These are phyloP conservation scores for Amanita phalloides DNA, from an alignment of 768 basidiomycete genomes.

Conservation along the genomic window DNA sequence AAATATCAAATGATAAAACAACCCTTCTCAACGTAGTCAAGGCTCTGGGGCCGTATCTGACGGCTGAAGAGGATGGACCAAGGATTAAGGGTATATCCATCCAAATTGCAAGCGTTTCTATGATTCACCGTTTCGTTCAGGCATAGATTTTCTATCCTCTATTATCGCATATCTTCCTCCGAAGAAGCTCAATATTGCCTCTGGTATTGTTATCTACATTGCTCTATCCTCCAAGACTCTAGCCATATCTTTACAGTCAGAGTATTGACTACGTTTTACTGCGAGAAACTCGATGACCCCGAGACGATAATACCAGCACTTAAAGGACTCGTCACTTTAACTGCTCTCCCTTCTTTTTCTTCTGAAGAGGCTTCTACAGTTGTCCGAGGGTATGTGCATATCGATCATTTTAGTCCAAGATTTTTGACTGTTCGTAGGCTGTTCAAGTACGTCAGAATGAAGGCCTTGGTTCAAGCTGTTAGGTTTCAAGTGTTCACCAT, in stretches of 20 bases:
- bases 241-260: slow-evolving; percentile 39
- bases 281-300: slow-evolving; percentile 77
- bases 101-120: not conserved
- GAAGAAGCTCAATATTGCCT: slow-evolving; percentile 64
- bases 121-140: slow-evolving; percentile 26
- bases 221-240: slow-evolving; percentile 3
- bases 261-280: slow-evolving; percentile 76
- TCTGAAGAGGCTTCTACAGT: slow-evolving; percentile 54
- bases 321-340: slow-evolving; percentile 61
- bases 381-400: slow-evolving; percentile 38
- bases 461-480: slow-evolving; percentile 68
- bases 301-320: slow-evolving; percentile 79
- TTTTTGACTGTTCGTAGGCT: slow-evolving; percentile 33
- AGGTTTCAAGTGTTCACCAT: slow-evolving; percentile 76
- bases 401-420: not conserved
- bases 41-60: slow-evolving; percentile 79
- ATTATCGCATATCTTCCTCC: slow-evolving; percentile 53
- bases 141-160: slow-evolving; percentile 72
- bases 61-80: slow-evolving; percentile 70
- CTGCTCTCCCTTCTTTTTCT: slow-evolving; percentile 50
- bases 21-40: slow-evolving; percentile 75
- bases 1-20: slow-evolving; percentile 40
- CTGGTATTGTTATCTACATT: slow-evolving; percentile 41
- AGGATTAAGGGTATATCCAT: slow-evolving; percentile 61
- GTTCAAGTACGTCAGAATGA: slow-evolving; percentile 73